phyloP scores from a whole-genome alignment of 306 rosid genomes.

The Arachis stenosperma region DNA sequence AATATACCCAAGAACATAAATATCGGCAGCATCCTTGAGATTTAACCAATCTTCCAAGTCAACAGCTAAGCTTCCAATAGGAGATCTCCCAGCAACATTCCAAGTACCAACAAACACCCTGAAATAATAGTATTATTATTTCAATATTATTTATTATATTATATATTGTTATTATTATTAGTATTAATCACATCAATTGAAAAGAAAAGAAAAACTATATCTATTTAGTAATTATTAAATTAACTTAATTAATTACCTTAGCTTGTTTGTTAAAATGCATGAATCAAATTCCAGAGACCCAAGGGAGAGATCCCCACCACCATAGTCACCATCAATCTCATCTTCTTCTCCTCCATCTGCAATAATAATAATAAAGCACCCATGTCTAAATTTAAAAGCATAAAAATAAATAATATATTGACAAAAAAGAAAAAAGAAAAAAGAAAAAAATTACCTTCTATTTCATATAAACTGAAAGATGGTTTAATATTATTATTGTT shows the following conservation, averaged over 20 bases:
- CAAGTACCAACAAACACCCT: constrained; percentile 93
- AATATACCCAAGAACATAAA: constrained; percentile 87
- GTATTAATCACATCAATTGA: background rate
- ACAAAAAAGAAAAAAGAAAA: background rate
- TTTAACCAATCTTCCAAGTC: constrained; percentile 91
- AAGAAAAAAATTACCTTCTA: constrained; percentile 53
- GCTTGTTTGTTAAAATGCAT: constrained; percentile 62
- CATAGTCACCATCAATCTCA: constrained; percentile 43
- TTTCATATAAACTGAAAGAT: constrained; percentile 44
- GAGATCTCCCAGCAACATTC: constrained; percentile 92
- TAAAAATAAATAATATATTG: background rate
- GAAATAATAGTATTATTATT: constrained; percentile 20
- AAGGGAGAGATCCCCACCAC: constrained; percentile 42
- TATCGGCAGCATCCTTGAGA: constrained; percentile 82
- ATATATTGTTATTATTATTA: background rate
- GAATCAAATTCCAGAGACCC: constrained; percentile 64
- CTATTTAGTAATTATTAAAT: background rate
- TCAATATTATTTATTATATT: background rate
- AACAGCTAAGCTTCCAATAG: constrained; percentile 77
- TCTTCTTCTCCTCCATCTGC: constrained; percentile 60
- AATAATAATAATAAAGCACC: constrained; percentile 17
- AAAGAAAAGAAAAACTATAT: background rate
- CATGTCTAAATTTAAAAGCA: background rate
- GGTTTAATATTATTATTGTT: constrained; percentile 15
- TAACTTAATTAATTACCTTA: constrained; percentile 59